Percentiles rank a stretch among this genome's conserved stretches.
These are phyloP conservation scores for Talaromyces nanjingensis DNA, from an alignment of 495 filamentous ascomycete genomes.

Conservation along the genomic window DNA sequence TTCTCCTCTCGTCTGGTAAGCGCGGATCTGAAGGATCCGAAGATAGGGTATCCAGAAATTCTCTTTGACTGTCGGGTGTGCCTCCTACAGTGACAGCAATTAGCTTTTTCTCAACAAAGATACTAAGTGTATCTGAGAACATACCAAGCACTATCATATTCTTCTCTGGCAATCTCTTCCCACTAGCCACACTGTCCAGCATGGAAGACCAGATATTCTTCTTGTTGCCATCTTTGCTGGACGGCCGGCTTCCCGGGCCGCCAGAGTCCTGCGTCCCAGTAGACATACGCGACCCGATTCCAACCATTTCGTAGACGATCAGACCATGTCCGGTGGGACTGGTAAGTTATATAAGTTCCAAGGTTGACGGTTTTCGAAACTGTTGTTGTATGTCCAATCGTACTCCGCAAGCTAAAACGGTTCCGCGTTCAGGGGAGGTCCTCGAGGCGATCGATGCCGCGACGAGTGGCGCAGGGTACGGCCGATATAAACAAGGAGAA, in stretches of 20 bases:
- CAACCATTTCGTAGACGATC: conserved; percentile 29
- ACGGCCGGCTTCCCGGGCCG: conserved; percentile 44
- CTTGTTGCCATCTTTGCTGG: conserved; percentile 65
- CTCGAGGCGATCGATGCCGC: not conserved
- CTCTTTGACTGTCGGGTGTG: conserved; percentile 78
- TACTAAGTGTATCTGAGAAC: conserved; percentile 12
- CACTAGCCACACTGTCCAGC: conserved; percentile 84
- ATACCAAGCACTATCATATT: conserved; percentile 78
- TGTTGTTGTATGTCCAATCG: not conserved
- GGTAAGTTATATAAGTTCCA: not conserved
- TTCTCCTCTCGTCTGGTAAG: conserved; percentile 51
- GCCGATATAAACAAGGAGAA: not conserved
- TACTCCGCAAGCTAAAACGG: not conserved
- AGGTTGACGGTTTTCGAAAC: not conserved
- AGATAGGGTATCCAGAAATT: conserved; percentile 79
- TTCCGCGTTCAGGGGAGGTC: conserved; percentile 7
- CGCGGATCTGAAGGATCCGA: conserved; percentile 48
- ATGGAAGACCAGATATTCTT: conserved; percentile 93
- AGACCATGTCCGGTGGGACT: conserved; percentile 24
- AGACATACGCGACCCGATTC: conserved; percentile 36
- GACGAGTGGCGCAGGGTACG: not conserved
- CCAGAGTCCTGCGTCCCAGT: conserved; percentile 31
- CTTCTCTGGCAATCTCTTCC: conserved; percentile 88
- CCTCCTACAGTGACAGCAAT: conserved; percentile 50
- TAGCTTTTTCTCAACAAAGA: not conserved